phyloP scores from a whole-genome alignment of 2,329 filamentous ascomycete species.

The Pseudogymnoascus sp. region DNA sequence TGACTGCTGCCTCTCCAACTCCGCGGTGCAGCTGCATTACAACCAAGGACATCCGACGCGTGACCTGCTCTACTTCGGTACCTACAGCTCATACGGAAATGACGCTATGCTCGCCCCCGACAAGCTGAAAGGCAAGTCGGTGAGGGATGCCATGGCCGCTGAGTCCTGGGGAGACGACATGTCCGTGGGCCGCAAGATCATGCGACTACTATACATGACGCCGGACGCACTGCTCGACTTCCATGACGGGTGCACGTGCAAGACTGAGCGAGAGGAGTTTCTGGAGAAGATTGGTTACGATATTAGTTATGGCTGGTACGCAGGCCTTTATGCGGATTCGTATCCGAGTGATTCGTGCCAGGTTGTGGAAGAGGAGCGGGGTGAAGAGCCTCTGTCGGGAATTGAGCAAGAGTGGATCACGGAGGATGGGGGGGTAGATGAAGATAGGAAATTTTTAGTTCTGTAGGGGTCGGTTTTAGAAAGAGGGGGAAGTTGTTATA shows the following conservation, averaged over 20 bases:
- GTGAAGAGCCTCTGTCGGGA: not conserved
- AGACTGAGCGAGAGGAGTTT: slow-evolving; percentile 5
- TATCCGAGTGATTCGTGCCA: slow-evolving; percentile 3
- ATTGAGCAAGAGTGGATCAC: slow-evolving; percentile 7
- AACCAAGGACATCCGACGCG: slow-evolving; percentile 13
- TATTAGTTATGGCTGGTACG: not conserved
- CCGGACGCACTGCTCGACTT: not conserved
- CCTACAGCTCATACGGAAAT: not conserved
- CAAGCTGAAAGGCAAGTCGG: slow-evolving; percentile 8
- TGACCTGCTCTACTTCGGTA: slow-evolving; percentile 11
- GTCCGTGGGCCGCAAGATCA: not conserved
- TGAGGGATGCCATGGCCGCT: slow-evolving; percentile 4
- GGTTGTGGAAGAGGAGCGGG: not conserved
- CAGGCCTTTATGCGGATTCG: not conserved
- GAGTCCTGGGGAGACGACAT: slow-evolving; percentile 12
- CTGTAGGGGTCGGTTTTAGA: not conserved
- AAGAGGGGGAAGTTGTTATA: not conserved
- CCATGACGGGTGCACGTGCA: slow-evolving; percentile 1
- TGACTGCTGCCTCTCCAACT: slow-evolving; percentile 27
- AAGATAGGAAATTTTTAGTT: not conserved
- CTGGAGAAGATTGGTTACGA: slow-evolving; percentile 1
- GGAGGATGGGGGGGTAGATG: not conserved
- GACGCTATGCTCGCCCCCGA: not conserved
- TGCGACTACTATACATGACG: slow-evolving; percentile 5
- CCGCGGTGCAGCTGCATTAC: slow-evolving; percentile 26